Conservation (phyloP, 1,139 yeast genomes). For the Candida tropicalis region DNA sequence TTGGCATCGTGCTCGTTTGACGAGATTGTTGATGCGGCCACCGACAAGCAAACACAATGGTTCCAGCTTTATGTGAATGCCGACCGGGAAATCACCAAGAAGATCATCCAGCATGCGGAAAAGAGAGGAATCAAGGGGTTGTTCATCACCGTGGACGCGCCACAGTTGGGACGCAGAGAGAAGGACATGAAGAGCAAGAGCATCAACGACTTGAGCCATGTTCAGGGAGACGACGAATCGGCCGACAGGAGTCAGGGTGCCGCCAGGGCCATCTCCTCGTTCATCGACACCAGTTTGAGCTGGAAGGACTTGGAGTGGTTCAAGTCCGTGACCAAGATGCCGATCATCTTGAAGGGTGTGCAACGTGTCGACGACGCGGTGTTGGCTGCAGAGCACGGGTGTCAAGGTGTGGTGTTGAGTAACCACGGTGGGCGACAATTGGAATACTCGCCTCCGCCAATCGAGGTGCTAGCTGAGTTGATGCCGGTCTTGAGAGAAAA, state of each 20-base stretch:
- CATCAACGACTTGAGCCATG: slow-evolving; percentile 46
- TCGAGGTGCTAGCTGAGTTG: slow-evolving; percentile 67
- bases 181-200: slow-evolving; percentile 54
- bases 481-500: slow-evolving; percentile 55
- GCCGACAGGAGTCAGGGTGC: slow-evolving; percentile 81
- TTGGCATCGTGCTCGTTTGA: slow-evolving; percentile 75
- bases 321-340: slow-evolving; percentile 59
- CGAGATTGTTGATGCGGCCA: slow-evolving; percentile 64
- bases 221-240: slow-evolving; percentile 63
- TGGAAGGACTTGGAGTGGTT: slow-evolving; percentile 71
- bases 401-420: slow-evolving; percentile 65
- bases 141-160: slow-evolving; percentile 92
- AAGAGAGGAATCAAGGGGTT: slow-evolving; percentile 74
- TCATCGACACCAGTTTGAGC: slow-evolving; percentile 77
- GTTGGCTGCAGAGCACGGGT: slow-evolving; percentile 61
- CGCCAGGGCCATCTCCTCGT: slow-evolving; percentile 80
- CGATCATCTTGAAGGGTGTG: slow-evolving; percentile 69
- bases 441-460: slow-evolving; percentile 67
- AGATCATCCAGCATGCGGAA: slow-evolving; percentile 73
- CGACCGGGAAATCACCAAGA: slow-evolving; percentile 52
- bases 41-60: slow-evolving; percentile 71
- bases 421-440: slow-evolving; percentile 80
- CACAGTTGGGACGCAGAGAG: slow-evolving; percentile 92
- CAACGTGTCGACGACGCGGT: slow-evolving; percentile 72
- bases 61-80: slow-evolving; percentile 85